Evolutionary conservation across 2,329 filamentous ascomycete species (phyloP), one percentile per base, ranked within the genome.

Genomic region (Penicillium sp.): DNA sequence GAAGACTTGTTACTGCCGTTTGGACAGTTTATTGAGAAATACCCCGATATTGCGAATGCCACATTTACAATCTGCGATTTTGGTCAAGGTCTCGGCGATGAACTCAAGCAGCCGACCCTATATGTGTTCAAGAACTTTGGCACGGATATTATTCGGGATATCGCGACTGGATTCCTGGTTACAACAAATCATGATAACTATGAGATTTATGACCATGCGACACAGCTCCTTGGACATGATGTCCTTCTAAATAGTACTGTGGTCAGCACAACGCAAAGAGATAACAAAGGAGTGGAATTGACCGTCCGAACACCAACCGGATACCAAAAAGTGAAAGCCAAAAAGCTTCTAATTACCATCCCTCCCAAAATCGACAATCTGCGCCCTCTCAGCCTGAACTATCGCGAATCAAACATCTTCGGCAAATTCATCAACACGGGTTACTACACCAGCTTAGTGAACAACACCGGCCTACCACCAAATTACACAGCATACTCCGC

Each of bases 1-100:
- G 71, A 75, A 29, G 80, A 82, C 43, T 68, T 84, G 2, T 64
- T 79, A 21, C 65, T 82, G 4, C 74, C 79, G 2, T 83, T 80
- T 55, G 74, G 77, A 19, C 72, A 81, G 4, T 83, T 83, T 54
- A 70, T 79, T 6, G 22, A 37, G 13, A 65, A 71, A 33, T 82
- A 83, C 65, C 77, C 83, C 65, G 65, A 71, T n/a, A 66, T 84
- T 5, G 65, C 73, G 21, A 76, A 72, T 27, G 69, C 77, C 2
- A 71, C 81, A 1, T 72, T 70, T n/a, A 68, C 73, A 8, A 71
- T 81, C 16, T 79, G 74, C 58, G 62, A 64, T 14, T 75, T 75
- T 54, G 74, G 76, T 22, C 74, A 81, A 49, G 81, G 79, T 3
- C 61, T 79, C 2, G 77, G 77, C 16, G 76, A 66, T 24, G 39